Evolutionary conservation across 23 red algal genomes (phyloP), one percentile per base, ranked within the genome.

Genomic region (Gracilaria vermiculophylla): DNA sequence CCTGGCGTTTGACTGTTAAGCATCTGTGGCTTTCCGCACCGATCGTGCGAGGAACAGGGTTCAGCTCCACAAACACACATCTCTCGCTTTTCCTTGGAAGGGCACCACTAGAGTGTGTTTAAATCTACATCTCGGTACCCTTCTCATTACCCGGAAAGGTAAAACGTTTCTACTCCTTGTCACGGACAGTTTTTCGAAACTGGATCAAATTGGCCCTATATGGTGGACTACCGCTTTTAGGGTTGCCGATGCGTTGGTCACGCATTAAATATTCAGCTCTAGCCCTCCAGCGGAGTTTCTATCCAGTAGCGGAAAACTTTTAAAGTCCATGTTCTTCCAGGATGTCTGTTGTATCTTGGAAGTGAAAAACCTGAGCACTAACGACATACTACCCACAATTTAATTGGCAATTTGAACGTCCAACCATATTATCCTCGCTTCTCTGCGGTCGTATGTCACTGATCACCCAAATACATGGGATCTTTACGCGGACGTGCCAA

Each of bases 101-200:
- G 43, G 12, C 12, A 12, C 12, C 43, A 8, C 12, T 47, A 5
- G 43, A 47, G 43, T 49, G 3, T 54, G 51, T 62, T 16, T 3
- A 3, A 10, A 24, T 81, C 25, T 10, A 81, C 13, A 61, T 62
- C 5, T 56, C 21, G 77, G 50, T 9, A 5, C 14, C 7, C 12
- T 81, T 41, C 19, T 60, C 16, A 11, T 13, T 13, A 61, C 77
- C 11, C 19, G 25, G 5, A 10, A 5, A 10, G 77, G 77, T 21
- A 81, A 37, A 6, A 9, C 3, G 3, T 81, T 40, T 62, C 9
- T 82, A 5, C 58, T 82, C 47, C 19, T 62, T n/a, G 66, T 82
- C 44, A 42, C 42, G n/a, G 23, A 82, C 44, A 53, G 78, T 16
- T 82, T 60, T 55, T 82, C 78, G 19, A 83, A 83, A 39, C 15